These are phyloP conservation scores for Breynia disticha DNA, from an alignment of 441 rosid species.

Conservation along the genomic window DNA sequence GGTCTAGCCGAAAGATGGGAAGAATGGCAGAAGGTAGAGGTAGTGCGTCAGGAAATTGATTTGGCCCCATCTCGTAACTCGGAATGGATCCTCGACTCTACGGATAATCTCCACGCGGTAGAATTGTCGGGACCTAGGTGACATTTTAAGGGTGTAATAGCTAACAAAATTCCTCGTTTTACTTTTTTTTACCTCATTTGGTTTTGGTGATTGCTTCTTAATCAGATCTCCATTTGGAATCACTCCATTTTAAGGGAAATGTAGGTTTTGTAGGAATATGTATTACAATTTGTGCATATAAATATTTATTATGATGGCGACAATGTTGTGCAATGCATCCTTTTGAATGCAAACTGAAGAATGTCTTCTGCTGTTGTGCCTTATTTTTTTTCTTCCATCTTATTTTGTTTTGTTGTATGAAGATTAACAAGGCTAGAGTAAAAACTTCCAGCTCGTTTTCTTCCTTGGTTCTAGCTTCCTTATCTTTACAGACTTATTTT, in stretches of 20 bases:
- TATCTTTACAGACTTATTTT: no score
- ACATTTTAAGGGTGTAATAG: neutral
- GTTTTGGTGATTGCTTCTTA: neutral
- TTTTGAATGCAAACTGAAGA: no score
- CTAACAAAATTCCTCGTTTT: slow-evolving; percentile 4
- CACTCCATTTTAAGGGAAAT: neutral
- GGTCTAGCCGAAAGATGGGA: slow-evolving; percentile 88
- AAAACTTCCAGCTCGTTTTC: no score
- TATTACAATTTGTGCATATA: slow-evolving; percentile 15
- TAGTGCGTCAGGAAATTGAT: slow-evolving; percentile 54
- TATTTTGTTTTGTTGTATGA: no score
- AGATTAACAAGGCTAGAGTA: no score
- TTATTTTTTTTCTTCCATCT: no score
- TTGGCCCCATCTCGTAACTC: slow-evolving; percentile 39
- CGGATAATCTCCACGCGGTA: slow-evolving; percentile 51
- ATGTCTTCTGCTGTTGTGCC: no score
- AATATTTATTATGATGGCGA: neutral
- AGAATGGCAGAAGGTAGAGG: slow-evolving; percentile 81
- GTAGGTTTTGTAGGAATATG: slow-evolving; percentile 2
- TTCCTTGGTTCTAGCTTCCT: no score
- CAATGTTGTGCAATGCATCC: neutral
- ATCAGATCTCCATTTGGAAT: neutral
- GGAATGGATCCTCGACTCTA: slow-evolving; percentile 51
- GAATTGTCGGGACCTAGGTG: slow-evolving; percentile 72
- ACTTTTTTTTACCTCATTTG: neutral